Base-by-base conservation (phyloP, 331 rosid species). In the Malus hybrid region DNA sequence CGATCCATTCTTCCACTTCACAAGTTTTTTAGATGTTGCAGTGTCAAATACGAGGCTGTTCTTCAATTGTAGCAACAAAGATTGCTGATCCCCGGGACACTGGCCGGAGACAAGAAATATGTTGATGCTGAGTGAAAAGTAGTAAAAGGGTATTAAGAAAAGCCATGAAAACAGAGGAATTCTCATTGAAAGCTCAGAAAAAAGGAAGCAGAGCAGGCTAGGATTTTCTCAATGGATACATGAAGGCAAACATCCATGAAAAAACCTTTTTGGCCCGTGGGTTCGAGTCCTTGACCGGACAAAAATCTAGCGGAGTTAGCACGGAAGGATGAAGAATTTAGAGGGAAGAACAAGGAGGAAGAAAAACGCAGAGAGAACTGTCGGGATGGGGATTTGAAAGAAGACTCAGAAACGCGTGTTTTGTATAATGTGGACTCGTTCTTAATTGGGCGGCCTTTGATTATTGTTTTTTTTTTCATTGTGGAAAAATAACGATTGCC, bases 41-140 rank as follows among this genome's bases (percentile, higher is more conserved):
- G 7, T 0, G 1, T 10, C 0, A 26, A 81, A 78, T 4, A 0
- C 33, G 70, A 88, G 80, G 77, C 6, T 66, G 60, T 70, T 83
- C 77, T 80, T 86, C 72, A 88, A 48, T 20, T 75, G 78, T 0
- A 78, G 72, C 76, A 88, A 39, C 80, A 83, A 70, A 44, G 78
- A 61, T 77, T 46, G 55, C 61, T 88, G 85, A 53, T 86, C 81
- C 3, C 11, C 46, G 5, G 68, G 78, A 42, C 92, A 88, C 52
- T 16, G 71, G 50, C 87, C 78, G 34, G 71, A 72, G 12, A 77
- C 68, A 7, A 30, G 12, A 74, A 67, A 22, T 24, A 32, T 52
- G 56, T 82, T 66, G 65, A 70, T 2, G 12, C 61, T 20, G 68
- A 72, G 76, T 22, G 55, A 5, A 60, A 60, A 6, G 18, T 36